phyloP scores from a whole-genome alignment of 176 grass and related monocot species.

The Stipa capillata region DNA sequence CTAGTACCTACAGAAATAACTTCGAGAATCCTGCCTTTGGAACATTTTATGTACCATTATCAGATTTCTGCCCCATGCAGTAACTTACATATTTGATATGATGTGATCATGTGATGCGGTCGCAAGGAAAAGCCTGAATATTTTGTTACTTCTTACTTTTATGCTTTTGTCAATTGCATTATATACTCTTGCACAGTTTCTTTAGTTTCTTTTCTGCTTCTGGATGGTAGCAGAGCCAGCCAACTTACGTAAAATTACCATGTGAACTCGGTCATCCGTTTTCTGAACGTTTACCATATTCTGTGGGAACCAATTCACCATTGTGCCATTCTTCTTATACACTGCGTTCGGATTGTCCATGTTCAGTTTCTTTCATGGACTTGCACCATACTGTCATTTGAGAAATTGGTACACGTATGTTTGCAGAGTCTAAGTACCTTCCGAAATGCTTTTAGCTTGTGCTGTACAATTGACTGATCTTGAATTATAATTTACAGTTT shows the following conservation, averaged over 20 bases:
- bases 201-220: background rate
- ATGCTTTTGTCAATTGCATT: background rate
- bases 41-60: background rate
- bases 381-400: background rate
- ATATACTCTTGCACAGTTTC: background rate
- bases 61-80: background rate
- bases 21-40: too few species aligned
- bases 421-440: background rate
- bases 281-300: background rate
- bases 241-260: background rate
- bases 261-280: background rate
- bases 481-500: background rate
- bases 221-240: background rate
- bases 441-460: background rate
- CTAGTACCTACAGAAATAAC: too few species aligned
- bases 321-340: background rate
- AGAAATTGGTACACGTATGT: background rate
- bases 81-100: background rate
- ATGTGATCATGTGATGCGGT: background rate
- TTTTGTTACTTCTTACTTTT: background rate
- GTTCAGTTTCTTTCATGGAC: background rate
- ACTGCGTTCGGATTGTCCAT: background rate
- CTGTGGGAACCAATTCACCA: background rate
- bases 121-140: background rate
- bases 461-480: background rate